Evolutionary conservation across 1,139 yeast species (phyloP), one percentile per base, ranked within the genome.

Genomic region (Ogataea hybrid): DNA sequence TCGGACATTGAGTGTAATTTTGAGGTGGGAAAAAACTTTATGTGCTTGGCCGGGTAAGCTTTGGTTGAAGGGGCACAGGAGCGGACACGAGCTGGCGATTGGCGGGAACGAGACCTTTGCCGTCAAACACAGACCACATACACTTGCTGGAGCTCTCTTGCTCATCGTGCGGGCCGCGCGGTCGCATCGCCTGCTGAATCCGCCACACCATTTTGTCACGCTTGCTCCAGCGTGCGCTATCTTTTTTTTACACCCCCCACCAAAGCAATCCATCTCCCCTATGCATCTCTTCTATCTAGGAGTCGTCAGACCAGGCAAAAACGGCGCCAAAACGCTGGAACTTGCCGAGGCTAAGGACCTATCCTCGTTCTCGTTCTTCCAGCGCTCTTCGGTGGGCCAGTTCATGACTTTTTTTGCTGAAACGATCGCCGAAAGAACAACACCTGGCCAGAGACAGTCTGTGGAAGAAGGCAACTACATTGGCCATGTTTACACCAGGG

Each of bases 271-370:
- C 23, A 17, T 21, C 11, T 28, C 18, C 14, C 18, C 12, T 8
- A 92, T 92, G 98, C 88, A 88, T 76, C 75, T 92, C 52, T 89
- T 81, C 65, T 89, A 89, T 67, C 82, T 92, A 51, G 97, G 97
- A 40, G 76, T 94, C 41, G 71, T 89, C 52, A 82, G 89, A 57
- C 81, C 81, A 52, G 54, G 44, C 16, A 33, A 35, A 23, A 34
- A 62, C 21, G 79, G 77, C 28, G 73, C 71, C 25, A 83, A 83
- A 59, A 78, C 94, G 14, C 67, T 86, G 41, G 96, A 88, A 65
- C 75, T 94, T 44, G 70, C 89, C 11, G 75, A 84, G 27, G 90
- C 92, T 25, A 79, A 85, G 54, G 97, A 94, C 59, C 73, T 94
- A 48, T 72, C 86, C 25, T 84, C 83, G 56, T 92, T 90, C 66